phyloP scores from a whole-genome alignment of 2,329 filamentous ascomycete genomes.

The Thielaviopsis ethacetica region DNA sequence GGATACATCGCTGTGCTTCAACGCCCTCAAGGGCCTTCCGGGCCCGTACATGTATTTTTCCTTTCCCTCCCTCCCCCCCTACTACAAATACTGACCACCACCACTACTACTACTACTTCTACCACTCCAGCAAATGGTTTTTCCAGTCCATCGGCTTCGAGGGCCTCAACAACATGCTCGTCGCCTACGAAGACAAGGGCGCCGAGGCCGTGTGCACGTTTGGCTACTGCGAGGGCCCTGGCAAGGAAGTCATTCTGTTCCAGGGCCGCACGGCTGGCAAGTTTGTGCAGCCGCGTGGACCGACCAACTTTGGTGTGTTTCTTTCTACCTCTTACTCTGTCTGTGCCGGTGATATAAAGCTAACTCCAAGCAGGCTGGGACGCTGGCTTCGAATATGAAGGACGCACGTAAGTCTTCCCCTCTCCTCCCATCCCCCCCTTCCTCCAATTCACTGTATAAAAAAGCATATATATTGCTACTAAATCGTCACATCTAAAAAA shows the following conservation, averaged over 20 bases:
- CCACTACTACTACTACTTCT: neutral
- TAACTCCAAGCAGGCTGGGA: conserved; percentile 59
- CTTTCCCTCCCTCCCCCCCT: neutral
- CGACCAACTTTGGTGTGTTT: conserved; percentile 59
- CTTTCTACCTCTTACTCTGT: neutral
- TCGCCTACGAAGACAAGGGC: conserved; percentile 76
- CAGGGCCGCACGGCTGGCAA: conserved; percentile 76
- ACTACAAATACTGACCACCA: too few species aligned
- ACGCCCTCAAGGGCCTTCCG: conserved; percentile 76
- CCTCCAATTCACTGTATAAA: neutral
- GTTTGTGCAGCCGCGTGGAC: conserved; percentile 72
- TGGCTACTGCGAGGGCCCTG: conserved; percentile 75
- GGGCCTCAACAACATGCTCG: conserved; percentile 79
- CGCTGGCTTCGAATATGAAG: conserved; percentile 85
- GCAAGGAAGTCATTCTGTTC: conserved; percentile 70
- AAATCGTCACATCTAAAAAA: neutral
- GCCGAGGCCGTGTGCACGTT: conserved; percentile 94
- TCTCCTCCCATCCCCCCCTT: neutral
- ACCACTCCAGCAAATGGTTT: conserved; percentile 71
- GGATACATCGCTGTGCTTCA: conserved; percentile 89
- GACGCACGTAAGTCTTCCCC: conserved; percentile 47
- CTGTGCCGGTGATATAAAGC: neutral
- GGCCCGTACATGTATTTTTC: conserved; percentile 78
- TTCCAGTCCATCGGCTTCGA: conserved; percentile 65
- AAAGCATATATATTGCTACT: neutral